Percentiles rank a stretch among this genome's conserved stretches.
phyloP scores from a whole-genome alignment of 2,329 filamentous ascomycete genomes.

The Alternaria sp. region DNA sequence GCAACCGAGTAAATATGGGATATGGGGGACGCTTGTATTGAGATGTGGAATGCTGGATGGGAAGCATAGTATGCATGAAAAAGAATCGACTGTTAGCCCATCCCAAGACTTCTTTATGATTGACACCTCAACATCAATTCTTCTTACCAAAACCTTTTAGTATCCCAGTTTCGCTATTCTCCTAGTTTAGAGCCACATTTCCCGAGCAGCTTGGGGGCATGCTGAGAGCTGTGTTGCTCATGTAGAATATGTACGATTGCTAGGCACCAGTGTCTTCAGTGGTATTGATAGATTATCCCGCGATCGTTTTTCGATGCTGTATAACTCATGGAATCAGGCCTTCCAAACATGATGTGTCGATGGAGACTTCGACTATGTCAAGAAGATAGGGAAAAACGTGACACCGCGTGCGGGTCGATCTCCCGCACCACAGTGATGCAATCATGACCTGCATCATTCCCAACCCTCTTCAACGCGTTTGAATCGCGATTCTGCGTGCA shows the following conservation, averaged over 20 bases:
- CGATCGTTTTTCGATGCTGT: too few relatives aligned
- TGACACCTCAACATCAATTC: too few relatives aligned
- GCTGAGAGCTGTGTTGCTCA: too few relatives aligned
- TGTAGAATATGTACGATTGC: background rate
- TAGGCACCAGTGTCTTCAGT: too few relatives aligned
- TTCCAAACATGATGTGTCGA: background rate
- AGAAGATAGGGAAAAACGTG: slow-evolving; percentile 6
- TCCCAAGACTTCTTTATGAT: too few relatives aligned
- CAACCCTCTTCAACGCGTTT: background rate
- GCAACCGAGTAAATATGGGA: background rate
- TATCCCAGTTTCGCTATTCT: background rate
- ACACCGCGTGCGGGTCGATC: slow-evolving; percentile 8
- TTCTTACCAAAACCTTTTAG: background rate
- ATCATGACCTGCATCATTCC: slow-evolving; percentile 5
- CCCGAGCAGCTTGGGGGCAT: background rate
- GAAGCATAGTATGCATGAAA: too few relatives aligned
- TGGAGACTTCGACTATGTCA: background rate
- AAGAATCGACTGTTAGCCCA: too few relatives aligned
- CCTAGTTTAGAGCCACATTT: background rate
- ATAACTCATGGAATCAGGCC: background rate
- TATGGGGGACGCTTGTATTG: background rate
- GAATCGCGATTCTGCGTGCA: background rate
- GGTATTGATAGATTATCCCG: too few relatives aligned
- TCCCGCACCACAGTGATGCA: slow-evolving; percentile 9
- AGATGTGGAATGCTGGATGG: background rate